phyloP scores from a whole-genome alignment of 352 stramenopile genomes.

The Pythium aquatile region DNA sequence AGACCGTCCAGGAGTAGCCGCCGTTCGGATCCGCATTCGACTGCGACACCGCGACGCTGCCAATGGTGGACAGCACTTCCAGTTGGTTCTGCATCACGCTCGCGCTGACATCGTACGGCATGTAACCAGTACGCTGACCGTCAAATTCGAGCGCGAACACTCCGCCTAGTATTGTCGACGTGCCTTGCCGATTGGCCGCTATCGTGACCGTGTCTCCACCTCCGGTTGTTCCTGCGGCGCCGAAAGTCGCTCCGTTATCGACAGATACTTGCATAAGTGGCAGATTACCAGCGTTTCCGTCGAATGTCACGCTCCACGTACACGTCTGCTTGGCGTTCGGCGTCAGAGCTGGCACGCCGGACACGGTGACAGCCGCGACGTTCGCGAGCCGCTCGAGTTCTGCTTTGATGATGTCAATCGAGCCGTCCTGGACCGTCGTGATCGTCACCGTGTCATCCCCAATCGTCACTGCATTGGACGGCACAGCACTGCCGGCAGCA shows the following conservation, averaged over 20 bases:
- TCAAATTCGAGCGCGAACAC: constrained; percentile 89
- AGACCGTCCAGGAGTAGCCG: constrained; percentile 92
- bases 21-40: constrained; percentile 89
- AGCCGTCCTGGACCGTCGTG: constrained; percentile 66
- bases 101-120: constrained; percentile 88
- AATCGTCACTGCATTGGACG: constrained; percentile 44
- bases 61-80: constrained; percentile 88
- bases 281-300: constrained; percentile 90
- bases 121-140: constrained; percentile 89
- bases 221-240: constrained; percentile 27
- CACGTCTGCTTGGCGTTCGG: constrained; percentile 71
- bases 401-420: constrained; percentile 93
- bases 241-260: constrained; percentile 39
- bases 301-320: constrained; percentile 92
- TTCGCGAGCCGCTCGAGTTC: constrained; percentile 91
- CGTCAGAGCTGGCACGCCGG: constrained; percentile 35
- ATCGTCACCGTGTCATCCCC: constrained; percentile 86
- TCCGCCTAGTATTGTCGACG: constrained; percentile 53
- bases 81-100: constrained; percentile 88
- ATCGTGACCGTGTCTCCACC: constrained; percentile 52
- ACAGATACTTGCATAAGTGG: constrained; percentile 54
- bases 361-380: constrained; percentile 90
- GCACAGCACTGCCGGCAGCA: constrained; percentile 29
- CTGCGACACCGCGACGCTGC: constrained; percentile 83
- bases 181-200: constrained; percentile 37